Percentiles rank a stretch among this genome's conserved stretches.
Evolutionary conservation across 345 rosid species (phyloP).

Genomic region (Gossypium raimondii): DNA sequence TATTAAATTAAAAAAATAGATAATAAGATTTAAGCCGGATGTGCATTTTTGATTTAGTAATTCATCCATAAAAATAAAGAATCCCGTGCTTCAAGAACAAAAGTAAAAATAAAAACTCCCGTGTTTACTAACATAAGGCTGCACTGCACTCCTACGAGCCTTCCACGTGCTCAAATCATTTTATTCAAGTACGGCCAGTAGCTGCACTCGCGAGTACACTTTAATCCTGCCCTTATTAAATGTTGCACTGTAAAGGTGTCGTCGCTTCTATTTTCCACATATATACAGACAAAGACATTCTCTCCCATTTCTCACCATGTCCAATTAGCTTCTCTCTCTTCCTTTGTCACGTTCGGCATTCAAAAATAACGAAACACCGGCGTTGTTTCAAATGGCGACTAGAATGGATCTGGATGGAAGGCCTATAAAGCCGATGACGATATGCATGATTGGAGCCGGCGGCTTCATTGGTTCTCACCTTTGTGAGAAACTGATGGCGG

Average conservation of each 20-base stretch:
- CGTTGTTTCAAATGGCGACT: conserved; percentile 26
- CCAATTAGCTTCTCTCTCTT: not conserved
- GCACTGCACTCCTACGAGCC: too few species aligned
- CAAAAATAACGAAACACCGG: not conserved
- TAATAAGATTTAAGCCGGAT: too few species aligned
- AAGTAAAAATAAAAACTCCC: not conserved
- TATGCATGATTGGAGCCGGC: conserved; percentile 98
- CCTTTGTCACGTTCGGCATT: not conserved
- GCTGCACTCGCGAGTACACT: not conserved
- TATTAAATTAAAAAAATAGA: too few species aligned
- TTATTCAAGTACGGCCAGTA: not conserved
- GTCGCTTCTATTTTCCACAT: not conserved
- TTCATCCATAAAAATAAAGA: too few species aligned
- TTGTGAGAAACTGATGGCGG: conserved; percentile 72
- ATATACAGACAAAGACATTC: not conserved
- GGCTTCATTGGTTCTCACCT: conserved; percentile 98
- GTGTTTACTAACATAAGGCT: too few species aligned
- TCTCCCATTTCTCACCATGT: not conserved
- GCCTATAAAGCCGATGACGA: conserved; percentile 71
- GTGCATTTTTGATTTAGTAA: too few species aligned
- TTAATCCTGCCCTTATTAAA: not conserved
- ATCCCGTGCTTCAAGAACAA: too few species aligned
- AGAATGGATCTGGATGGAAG: conserved; percentile 84
- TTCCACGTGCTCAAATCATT: not conserved
- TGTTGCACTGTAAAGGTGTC: too few species aligned